A percentile compares a stretch with the other conserved stretches of the same genome.
phyloP scores from a whole-genome alignment of 345 rosid species.

The Luvunga scandens region DNA sequence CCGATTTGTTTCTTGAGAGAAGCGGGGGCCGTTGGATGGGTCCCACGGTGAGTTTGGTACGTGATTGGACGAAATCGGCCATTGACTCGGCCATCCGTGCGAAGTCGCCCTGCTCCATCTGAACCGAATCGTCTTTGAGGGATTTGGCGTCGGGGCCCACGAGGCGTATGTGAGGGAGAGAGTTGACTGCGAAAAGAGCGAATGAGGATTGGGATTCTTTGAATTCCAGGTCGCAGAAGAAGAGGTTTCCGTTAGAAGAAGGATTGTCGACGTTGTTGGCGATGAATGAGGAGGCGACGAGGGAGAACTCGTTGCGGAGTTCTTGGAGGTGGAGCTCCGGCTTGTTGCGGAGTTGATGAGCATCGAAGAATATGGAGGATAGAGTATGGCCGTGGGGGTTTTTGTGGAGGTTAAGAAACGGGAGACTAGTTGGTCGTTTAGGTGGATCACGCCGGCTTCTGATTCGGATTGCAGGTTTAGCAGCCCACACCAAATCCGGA shows the following conservation, averaged over 20 bases:
- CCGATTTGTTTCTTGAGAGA: conserved; percentile 39
- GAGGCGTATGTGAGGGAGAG: conserved; percentile 91
- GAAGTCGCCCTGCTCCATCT: conserved; percentile 71
- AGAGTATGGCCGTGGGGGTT: conserved; percentile 71
- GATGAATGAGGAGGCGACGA: conserved; percentile 71
- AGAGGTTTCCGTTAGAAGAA: conserved; percentile 44
- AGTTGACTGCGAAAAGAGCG: conserved; percentile 70
- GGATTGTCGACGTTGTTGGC: conserved; percentile 52
- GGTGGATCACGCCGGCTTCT: conserved; percentile 67
- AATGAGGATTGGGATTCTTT: conserved; percentile 63
- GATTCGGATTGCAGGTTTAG: conserved; percentile 60
- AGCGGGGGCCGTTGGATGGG: conserved; percentile 70
- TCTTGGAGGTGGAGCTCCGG: conserved; percentile 69
- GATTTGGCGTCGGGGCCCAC: conserved; percentile 46
- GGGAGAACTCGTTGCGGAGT: conserved; percentile 61
- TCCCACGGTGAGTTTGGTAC: conserved; percentile 63
- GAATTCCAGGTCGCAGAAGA: conserved; percentile 86
- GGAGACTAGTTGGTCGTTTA: conserved; percentile 71
- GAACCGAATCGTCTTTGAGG: conserved; percentile 61
- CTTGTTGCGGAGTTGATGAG: conserved; percentile 62
- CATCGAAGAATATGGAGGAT: conserved; percentile 89
- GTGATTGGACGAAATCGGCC: conserved; percentile 64
- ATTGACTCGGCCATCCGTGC: conserved; percentile 79
- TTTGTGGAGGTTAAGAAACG: conserved; percentile 68
- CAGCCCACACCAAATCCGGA: conserved; percentile 62